Evolutionary conservation across 371 early-diverging fungal genomes (phyloP), one percentile per base, ranked within the genome.

Genomic region (Catenaria anguillulae): DNA sequence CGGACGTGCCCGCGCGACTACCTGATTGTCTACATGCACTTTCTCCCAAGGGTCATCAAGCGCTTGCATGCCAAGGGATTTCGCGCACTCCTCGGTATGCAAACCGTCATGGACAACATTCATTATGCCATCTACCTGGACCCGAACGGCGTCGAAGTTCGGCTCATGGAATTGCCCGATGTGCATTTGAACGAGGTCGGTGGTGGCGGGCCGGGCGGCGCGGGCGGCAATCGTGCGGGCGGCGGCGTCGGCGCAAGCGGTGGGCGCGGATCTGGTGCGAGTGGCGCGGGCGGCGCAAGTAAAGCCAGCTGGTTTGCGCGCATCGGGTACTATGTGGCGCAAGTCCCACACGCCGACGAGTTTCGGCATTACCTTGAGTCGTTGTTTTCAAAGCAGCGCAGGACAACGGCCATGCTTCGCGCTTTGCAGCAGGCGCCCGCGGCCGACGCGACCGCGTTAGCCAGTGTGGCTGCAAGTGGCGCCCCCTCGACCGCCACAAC

Each of bases 11-110:
- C 45, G 19, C 43, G 61, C 42, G 74, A 75, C 58, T 74, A 75
- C 59, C 55, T 75, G 2, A 73, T 79, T 19, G 69, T 79, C 19
- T 79, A 77, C 60, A 77, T 79, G 29, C 79, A 76, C 58, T 73
- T 79, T 60, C 59, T 79, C 33, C 54, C 66, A 5, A 62, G 79
- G 26, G 37, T 79, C 5, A 64, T 72, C n/a, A 79, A 79, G 63
- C 62, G 79, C 23, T 43, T 79, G 40, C 33, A 55, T 17, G n/a
- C 64, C 24, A 79, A 77, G 66, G 73, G 70, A 3, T 73, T 70
- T 55, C 64, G 69, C 15, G 31, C 68, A n/a, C 52, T 65, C 31
- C 40, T 76, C 12, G 68, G 65, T 6, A 62, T 69, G 2, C 65
- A 65, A 6, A 63, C 62, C 15, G 63, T 72, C 60, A 61, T 56